Conservation (phyloP, 352 stramenopile genomes). For the Peronospora destructor region DNA sequence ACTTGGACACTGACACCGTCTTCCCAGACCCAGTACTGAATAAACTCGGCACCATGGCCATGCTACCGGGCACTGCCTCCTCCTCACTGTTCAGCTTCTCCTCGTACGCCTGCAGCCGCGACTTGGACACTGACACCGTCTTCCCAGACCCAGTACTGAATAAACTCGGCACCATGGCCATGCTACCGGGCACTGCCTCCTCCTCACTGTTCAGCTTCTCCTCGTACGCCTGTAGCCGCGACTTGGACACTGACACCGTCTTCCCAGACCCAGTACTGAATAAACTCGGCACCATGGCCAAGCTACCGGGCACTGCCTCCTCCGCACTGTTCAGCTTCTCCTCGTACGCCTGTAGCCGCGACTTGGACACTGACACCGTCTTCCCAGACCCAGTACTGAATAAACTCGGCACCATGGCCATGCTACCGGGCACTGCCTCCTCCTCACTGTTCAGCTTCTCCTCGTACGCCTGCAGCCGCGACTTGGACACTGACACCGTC, state of each 20-base stretch:
- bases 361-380: slow-evolving; percentile 14
- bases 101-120: slow-evolving; percentile 15
- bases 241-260: slow-evolving; percentile 15
- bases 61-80: slow-evolving; percentile 15
- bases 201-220: slow-evolving; percentile 9
- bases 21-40: slow-evolving; percentile 19
- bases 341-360: slow-evolving; percentile 14
- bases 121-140: slow-evolving; percentile 13
- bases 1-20: slow-evolving; percentile 13
- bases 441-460: slow-evolving; percentile 8
- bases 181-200: slow-evolving; percentile 5
- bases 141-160: slow-evolving; percentile 20
- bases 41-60: slow-evolving; percentile 14
- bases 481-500: slow-evolving; percentile 13
- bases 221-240: slow-evolving; percentile 14
- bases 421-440: neutral
- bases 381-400: slow-evolving; percentile 21
- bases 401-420: slow-evolving; percentile 13
- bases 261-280: slow-evolving; percentile 20
- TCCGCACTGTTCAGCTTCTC: slow-evolving; percentile 4
- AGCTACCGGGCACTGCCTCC: slow-evolving; percentile 6
- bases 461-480: slow-evolving; percentile 14
- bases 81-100: slow-evolving; percentile 7
- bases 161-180: slow-evolving; percentile 13
- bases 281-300: slow-evolving; percentile 15